A percentile compares a stretch with the other conserved stretches of the same genome.
phyloP scores from a whole-genome alignment of 257 asterid genomes.

The Fraxinus excelsior region DNA sequence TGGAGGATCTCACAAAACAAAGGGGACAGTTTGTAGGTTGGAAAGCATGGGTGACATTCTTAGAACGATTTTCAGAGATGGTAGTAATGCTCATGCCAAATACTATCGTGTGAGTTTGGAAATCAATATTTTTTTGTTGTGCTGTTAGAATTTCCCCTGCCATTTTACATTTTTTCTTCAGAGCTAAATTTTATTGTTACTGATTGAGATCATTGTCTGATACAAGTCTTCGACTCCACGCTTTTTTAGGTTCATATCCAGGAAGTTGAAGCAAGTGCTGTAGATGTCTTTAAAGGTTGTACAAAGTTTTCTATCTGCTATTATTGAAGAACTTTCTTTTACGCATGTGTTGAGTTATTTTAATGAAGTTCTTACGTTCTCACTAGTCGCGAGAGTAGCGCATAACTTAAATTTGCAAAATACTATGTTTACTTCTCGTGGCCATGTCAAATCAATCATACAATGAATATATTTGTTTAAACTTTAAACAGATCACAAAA shows the following conservation, averaged over 20 bases:
- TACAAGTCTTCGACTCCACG: slow-evolving; percentile 30
- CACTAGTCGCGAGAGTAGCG: not conserved
- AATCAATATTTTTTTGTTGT: slow-evolving; percentile 19
- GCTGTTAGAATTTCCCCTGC: not conserved
- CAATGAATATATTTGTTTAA: not conserved
- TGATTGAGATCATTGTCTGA: slow-evolving; percentile 23
- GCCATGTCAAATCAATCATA: not conserved
- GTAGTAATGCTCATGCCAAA: slow-evolving; percentile 67
- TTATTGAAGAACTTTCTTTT: slow-evolving; percentile 22
- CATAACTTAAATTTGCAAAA: not conserved
- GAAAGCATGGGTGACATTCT: slow-evolving; percentile 87
- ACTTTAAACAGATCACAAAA: not conserved
- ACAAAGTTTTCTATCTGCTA: slow-evolving; percentile 6
- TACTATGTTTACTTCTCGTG: slow-evolving; percentile 2
- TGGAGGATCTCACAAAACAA: slow-evolving; percentile 64
- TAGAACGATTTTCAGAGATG: slow-evolving; percentile 66
- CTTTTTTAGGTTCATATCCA: slow-evolving; percentile 75
- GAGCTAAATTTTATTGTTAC: slow-evolving; percentile 6
- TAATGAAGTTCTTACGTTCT: slow-evolving; percentile 20
- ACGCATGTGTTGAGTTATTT: not conserved
- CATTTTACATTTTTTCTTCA: not conserved
- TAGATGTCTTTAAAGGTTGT: slow-evolving; percentile 71
- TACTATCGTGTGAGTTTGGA: slow-evolving; percentile 74
- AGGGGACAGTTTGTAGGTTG: slow-evolving; percentile 62
- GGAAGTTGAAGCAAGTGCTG: slow-evolving; percentile 65